These are phyloP conservation scores for Aspergillus niger DNA, from an alignment of 2,329 filamentous ascomycete species.

Conservation along the genomic window DNA sequence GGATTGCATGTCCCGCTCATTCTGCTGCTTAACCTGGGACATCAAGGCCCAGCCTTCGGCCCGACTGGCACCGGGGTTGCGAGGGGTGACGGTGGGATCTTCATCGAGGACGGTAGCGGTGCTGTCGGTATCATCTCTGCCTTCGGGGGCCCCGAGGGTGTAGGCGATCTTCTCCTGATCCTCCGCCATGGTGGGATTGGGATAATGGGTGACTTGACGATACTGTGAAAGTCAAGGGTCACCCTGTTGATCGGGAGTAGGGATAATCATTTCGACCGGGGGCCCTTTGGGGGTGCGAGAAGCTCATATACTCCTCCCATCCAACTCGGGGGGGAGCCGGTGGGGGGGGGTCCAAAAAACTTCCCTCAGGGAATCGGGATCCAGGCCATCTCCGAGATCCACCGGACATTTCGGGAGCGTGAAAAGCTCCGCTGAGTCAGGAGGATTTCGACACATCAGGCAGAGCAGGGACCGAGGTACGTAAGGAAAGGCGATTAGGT, in stretches of 20 bases:
- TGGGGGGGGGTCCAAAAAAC: not conserved
- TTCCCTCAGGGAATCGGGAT: slow-evolving; percentile 9
- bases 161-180: not conserved
- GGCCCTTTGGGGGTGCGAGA: slow-evolving; percentile 5
- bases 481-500: not conserved
- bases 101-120: slow-evolving; percentile 30
- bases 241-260: not conserved
- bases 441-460: not conserved
- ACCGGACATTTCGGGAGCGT: not conserved
- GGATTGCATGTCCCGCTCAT: slow-evolving; percentile 49
- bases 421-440: not conserved
- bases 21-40: slow-evolving; percentile 49
- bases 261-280: not conserved
- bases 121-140: slow-evolving; percentile 31
- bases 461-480: too few species aligned
- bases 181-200: not conserved
- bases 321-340: not conserved
- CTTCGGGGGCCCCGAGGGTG: not conserved
- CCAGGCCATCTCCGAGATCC: slow-evolving; percentile 1
- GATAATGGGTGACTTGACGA: not conserved
- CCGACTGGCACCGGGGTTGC: slow-evolving; percentile 13
- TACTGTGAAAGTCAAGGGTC: not conserved
- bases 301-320: slow-evolving; percentile 1
- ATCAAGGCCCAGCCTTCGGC: slow-evolving; percentile 54
- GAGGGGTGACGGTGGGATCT: slow-evolving; percentile 19